Percentiles rank a stretch among this genome's conserved stretches.
Evolutionary conservation across 306 rosid genomes (phyloP).

Genomic region (Vigna mungo): DNA sequence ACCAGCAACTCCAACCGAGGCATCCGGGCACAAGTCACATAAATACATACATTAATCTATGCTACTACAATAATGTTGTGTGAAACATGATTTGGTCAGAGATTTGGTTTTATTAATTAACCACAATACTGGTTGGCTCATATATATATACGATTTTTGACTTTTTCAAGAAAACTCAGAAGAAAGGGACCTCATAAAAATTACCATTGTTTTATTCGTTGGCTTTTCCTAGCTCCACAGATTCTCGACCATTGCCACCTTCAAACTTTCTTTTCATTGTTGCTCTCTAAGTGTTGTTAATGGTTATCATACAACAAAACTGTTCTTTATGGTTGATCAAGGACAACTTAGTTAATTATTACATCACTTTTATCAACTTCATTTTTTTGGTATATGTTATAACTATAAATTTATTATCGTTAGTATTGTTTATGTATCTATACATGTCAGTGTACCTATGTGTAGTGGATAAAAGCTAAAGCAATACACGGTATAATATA

Average conservation of each 20-base stretch:
- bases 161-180: constrained; percentile 38
- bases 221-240: not conserved
- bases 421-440: not conserved
- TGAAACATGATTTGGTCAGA: constrained; percentile 34
- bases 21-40: constrained; percentile 50
- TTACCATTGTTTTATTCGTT: not conserved
- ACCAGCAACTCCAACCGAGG: constrained; percentile 48
- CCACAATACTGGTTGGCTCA: constrained; percentile 15
- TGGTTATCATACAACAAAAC: not conserved
- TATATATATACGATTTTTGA: constrained; percentile 32
- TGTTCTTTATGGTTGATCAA: not conserved
- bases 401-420: not conserved
- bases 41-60: constrained; percentile 19
- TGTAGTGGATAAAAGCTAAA: not conserved
- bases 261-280: not conserved
- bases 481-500: not conserved
- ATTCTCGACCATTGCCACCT: constrained; percentile 2
- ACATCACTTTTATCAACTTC: not conserved
- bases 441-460: not conserved
- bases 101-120: constrained; percentile 42
- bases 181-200: constrained; percentile 30
- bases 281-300: not conserved
- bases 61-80: constrained; percentile 18
- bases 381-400: not conserved
- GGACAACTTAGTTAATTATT: not conserved